Evolutionary conservation across 2,329 filamentous ascomycete species (phyloP).

Genomic region (Calonectria honghensis): DNA sequence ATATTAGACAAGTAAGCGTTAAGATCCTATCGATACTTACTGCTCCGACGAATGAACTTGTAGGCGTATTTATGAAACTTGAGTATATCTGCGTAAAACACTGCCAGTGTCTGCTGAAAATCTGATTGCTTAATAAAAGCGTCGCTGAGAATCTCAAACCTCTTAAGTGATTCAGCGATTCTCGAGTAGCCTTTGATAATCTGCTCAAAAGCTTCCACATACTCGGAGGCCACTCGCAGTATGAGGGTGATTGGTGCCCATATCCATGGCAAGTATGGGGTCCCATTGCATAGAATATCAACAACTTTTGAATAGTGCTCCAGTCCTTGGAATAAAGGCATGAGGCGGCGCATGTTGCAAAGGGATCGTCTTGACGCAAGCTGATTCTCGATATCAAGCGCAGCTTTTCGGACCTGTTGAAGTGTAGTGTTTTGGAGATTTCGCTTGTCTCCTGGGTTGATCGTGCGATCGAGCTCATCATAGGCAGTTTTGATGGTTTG

Average conservation of each 20-base stretch:
- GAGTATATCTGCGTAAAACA: slow-evolving; percentile 69
- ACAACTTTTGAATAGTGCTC: slow-evolving; percentile 64
- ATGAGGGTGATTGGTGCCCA: slow-evolving; percentile 67
- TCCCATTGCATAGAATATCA: slow-evolving; percentile 67
- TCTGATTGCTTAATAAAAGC: slow-evolving; percentile 56
- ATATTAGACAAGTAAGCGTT: background rate
- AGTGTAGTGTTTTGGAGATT: slow-evolving; percentile 23
- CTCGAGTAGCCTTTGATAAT: slow-evolving; percentile 63
- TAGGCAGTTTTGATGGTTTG: slow-evolving; percentile 33
- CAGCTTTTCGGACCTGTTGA: slow-evolving; percentile 51
- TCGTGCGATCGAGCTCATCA: slow-evolving; percentile 38
- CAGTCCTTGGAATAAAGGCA: slow-evolving; percentile 64
- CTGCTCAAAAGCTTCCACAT: slow-evolving; percentile 63
- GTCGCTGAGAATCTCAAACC: slow-evolving; percentile 61
- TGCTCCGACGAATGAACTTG: slow-evolving; percentile 62
- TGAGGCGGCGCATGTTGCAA: slow-evolving; percentile 65
- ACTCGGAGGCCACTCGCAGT: slow-evolving; percentile 57
- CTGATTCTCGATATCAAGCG: slow-evolving; percentile 61
- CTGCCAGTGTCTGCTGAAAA: slow-evolving; percentile 64
- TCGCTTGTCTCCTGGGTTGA: slow-evolving; percentile 35
- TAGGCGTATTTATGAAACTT: slow-evolving; percentile 69
- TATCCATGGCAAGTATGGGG: slow-evolving; percentile 66
- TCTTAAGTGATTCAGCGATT: slow-evolving; percentile 62
- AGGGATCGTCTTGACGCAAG: slow-evolving; percentile 62
- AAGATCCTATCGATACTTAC: slow-evolving; percentile 44